Base-by-base conservation (phyloP, 2,329 filamentous ascomycete genomes). In the Paecilomyces dactylethromorphus region DNA sequence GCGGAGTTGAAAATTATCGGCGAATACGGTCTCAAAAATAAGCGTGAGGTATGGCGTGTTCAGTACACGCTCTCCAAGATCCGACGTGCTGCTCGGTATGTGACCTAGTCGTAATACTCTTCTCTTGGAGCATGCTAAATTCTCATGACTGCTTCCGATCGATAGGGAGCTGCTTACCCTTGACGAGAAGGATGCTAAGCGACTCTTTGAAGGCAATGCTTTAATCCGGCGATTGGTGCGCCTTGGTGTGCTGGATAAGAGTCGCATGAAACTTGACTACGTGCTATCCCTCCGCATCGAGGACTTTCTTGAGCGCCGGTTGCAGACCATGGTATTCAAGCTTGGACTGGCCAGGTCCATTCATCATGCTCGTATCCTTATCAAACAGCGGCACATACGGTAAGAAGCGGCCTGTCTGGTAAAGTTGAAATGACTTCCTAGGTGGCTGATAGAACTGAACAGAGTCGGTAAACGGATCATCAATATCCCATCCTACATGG, bases 221-320 rank as follows among this genome's bases (percentile, higher is more conserved):
- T 88, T 99, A 80, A 99, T 99, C 89, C 94, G 94, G 81, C 94
- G 94, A 90, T 92, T 99, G 71, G 94, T 99, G 70, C 94, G 94
- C 81, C 92, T 97, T 79, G 94, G 94, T 91, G 94, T 99, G 76
- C 91, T 99, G 77, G 94, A 99, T 81, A 94, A 99, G 86, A 92
- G 92, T 79, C 94, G 94, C 87, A 99, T 99, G 94, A 99, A 97
- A 90, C 94, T 99, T 87, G 94, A 99, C 97, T 97, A 99, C 89
- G 94, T 99, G 78, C 85, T 99, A 78, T 94, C 94, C 83, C 89
- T 99, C 64, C 96, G 96, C 87, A 90, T 95, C 75, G 94, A 99
- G 84, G 94, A 99, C 83, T 99, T 99, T 89, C 87, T 99, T 83
- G 94, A 99, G 90, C 93, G 94, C 76, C 92, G 94, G 82, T 92